Percentiles rank a stretch among this genome's conserved stretches.
phyloP scores from a whole-genome alignment of 768 basidiomycete species.

The Lactarius evosmus region DNA sequence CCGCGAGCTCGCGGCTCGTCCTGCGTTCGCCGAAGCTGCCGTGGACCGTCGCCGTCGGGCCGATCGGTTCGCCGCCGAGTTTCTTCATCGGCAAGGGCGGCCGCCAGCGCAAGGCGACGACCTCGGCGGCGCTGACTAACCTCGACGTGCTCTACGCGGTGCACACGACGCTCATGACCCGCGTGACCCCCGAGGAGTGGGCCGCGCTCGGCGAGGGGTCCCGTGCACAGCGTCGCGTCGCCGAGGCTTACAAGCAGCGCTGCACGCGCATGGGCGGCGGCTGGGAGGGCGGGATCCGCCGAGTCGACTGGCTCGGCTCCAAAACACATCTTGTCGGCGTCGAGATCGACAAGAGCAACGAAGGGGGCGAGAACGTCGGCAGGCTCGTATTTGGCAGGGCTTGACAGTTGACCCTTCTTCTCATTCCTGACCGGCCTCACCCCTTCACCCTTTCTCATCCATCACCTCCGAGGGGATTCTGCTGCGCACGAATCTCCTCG shows the following conservation, averaged over 20 bases:
- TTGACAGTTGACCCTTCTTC: slow-evolving; percentile 28
- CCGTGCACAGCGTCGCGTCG: slow-evolving; percentile 54
- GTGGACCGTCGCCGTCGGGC: slow-evolving; percentile 54
- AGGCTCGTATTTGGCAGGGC: slow-evolving; percentile 49
- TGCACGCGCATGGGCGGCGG: slow-evolving; percentile 59
- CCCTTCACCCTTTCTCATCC: background rate
- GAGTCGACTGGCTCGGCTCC: slow-evolving; percentile 63
- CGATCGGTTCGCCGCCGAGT: slow-evolving; percentile 33
- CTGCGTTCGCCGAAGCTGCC: slow-evolving; percentile 57
- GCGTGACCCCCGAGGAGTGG: slow-evolving; percentile 67
- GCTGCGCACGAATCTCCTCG: slow-evolving; percentile 10
- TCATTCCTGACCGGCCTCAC: background rate
- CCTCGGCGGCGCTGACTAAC: slow-evolving; percentile 46
- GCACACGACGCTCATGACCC: slow-evolving; percentile 51
- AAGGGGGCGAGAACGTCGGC: slow-evolving; percentile 39
- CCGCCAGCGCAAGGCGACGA: slow-evolving; percentile 14
- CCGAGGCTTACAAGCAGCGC: slow-evolving; percentile 59
- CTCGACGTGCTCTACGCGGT: slow-evolving; percentile 60
- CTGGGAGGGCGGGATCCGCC: slow-evolving; percentile 65
- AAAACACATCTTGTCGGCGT: slow-evolving; percentile 60
- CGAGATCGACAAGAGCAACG: slow-evolving; percentile 49
- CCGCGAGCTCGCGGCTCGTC: slow-evolving; percentile 45
- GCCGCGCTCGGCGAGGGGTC: slow-evolving; percentile 53
- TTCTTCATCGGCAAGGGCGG: slow-evolving; percentile 27
- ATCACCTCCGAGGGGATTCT: background rate